Conservation (phyloP, 2,329 filamentous ascomycete species). For the Aspergillus cejpii region DNA sequence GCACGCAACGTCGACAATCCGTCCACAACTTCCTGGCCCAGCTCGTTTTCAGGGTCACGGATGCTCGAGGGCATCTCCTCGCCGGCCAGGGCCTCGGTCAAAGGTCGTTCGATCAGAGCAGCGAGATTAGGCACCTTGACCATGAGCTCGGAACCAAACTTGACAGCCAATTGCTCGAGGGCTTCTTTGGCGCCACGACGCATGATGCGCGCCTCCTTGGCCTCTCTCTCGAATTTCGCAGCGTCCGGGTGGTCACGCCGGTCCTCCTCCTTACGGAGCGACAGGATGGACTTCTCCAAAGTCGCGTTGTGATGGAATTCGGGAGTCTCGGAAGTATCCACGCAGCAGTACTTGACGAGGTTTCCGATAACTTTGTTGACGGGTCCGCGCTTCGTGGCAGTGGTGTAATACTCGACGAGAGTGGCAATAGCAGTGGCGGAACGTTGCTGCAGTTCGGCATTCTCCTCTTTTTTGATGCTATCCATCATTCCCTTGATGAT, state of each 20-base stretch:
- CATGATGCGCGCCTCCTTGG: constrained; percentile 80
- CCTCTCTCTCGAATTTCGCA: constrained; percentile 81
- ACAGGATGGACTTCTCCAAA: constrained; percentile 75
- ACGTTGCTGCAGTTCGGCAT: constrained; percentile 75
- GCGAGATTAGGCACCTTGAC: constrained; percentile 77
- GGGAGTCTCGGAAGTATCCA: constrained; percentile 94
- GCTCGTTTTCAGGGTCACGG: constrained; percentile 62
- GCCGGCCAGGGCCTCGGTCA: constrained; percentile 65
- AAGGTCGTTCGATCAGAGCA: constrained; percentile 71
- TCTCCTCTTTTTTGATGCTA: constrained; percentile 92
- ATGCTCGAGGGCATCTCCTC: constrained; percentile 63
- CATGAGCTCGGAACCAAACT: constrained; percentile 71
- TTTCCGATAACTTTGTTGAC: constrained; percentile 96
- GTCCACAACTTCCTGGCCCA: constrained; percentile 91
- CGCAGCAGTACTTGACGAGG: constrained; percentile 92
- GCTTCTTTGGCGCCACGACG: constrained; percentile 90
- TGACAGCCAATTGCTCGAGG: constrained; percentile 74
- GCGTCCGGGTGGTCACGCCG: constrained; percentile 87
- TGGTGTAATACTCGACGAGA: constrained; percentile 79
- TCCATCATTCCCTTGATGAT: constrained; percentile 98
- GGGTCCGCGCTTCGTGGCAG: constrained; percentile 69
- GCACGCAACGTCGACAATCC: constrained; percentile 88
- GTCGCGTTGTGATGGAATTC: constrained; percentile 80
- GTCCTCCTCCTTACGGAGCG: constrained; percentile 95
- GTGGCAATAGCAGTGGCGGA: constrained; percentile 78